These are phyloP conservation scores for Phtheirospermum japonicum DNA, from an alignment of 257 asterid species.

Conservation along the genomic window DNA sequence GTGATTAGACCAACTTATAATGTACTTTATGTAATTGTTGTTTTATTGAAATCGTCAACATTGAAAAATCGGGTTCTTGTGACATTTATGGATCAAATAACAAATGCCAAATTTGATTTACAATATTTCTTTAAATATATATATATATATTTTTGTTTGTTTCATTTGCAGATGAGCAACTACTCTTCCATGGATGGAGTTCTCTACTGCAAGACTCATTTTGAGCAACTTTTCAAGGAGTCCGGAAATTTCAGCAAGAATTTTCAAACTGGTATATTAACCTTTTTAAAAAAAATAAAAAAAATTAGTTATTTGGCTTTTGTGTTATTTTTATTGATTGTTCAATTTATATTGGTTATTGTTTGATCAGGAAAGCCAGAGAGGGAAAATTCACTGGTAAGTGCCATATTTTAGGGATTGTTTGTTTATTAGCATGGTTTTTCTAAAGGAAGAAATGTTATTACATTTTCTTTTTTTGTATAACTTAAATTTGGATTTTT, in stretches of 20 bases:
- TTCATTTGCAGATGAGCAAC: slow-evolving; percentile 66
- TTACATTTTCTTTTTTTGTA: not conserved
- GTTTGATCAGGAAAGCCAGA: slow-evolving; percentile 42
- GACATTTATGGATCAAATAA: too few species aligned
- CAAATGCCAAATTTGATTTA: not conserved
- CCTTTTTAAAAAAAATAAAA: too few species aligned
- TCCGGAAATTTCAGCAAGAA: slow-evolving; percentile 69
- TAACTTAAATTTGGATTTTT: not conserved
- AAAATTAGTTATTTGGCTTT: too few species aligned
- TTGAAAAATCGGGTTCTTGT: too few species aligned
- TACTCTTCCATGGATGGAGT: slow-evolving; percentile 78
- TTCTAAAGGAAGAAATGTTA: slow-evolving; percentile 7
- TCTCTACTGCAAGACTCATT: slow-evolving; percentile 79
- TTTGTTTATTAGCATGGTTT: too few species aligned
- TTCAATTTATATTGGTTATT: not conserved
- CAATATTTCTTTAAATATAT: not conserved
- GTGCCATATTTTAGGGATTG: not conserved
- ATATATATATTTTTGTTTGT: not conserved
- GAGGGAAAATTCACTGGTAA: slow-evolving; percentile 50
- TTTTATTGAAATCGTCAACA: too few species aligned
- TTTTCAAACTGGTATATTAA: slow-evolving; percentile 41
- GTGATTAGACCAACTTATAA: too few species aligned
- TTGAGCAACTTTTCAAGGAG: slow-evolving; percentile 84
- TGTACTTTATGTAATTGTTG: too few species aligned
- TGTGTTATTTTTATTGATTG: not conserved